These are phyloP conservation scores for Fusarium keratoplasticum DNA, from an alignment of 2,329 filamentous ascomycete genomes.

Conservation along the genomic window DNA sequence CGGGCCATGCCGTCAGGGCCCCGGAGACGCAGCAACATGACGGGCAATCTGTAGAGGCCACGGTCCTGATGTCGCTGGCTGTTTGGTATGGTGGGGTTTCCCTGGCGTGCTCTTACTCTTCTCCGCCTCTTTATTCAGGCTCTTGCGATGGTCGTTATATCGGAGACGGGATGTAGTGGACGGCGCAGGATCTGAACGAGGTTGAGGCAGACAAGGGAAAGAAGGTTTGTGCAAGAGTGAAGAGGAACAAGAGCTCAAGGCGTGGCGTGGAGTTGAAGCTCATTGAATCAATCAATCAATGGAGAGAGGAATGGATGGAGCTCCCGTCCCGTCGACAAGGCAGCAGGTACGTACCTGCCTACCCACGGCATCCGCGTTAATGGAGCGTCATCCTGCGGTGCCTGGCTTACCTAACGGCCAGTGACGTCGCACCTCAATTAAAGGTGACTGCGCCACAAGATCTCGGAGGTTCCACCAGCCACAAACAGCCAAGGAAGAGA, in stretches of 20 bases:
- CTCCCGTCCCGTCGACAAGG: not conserved
- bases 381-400: constrained; percentile 45
- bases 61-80: constrained; percentile 13
- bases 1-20: constrained; percentile 94
- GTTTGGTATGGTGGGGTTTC: constrained; percentile 26
- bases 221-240: not conserved
- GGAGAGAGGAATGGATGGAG: constrained; percentile 13
- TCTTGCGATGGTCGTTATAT: not conserved
- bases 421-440: constrained; percentile 35
- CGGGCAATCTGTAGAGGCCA: constrained; percentile 32
- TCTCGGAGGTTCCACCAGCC: constrained; percentile 3
- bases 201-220: not conserved
- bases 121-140: not conserved
- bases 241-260: constrained; percentile 13
- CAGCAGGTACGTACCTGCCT: constrained; percentile 25
- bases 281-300: constrained; percentile 33
- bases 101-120: constrained; percentile 5
- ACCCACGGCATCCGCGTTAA: not conserved
- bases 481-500: constrained; percentile 18
- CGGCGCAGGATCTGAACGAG: not conserved
- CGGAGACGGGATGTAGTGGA: not conserved
- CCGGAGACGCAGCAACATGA: constrained; percentile 87
- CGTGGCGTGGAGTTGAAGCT: constrained; percentile 28
- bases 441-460: not conserved
- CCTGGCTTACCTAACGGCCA: constrained; percentile 38